A percentile compares a stretch with the other conserved stretches of the same genome.
Conservation (phyloP, 306 rosid species). For the Lupinus albus region DNA sequence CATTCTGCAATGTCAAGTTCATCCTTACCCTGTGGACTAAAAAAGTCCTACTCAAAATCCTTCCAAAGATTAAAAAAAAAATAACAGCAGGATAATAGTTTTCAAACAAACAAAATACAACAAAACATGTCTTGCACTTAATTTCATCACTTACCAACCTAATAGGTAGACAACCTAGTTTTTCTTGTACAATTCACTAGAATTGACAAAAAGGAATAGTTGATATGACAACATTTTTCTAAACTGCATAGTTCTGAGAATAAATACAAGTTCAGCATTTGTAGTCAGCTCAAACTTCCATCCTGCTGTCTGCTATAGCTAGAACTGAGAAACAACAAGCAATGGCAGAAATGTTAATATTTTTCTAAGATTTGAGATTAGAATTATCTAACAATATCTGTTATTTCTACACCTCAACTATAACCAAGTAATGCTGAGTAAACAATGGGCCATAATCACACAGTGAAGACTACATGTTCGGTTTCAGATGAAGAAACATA, state of each 20-base stretch:
- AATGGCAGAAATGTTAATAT: conserved; percentile 18
- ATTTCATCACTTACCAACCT: conserved; percentile 32
- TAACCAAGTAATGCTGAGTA: neutral
- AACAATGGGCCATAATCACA: neutral
- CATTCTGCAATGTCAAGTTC: conserved; percentile 34
- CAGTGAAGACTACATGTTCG: neutral
- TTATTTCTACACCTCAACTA: neutral
- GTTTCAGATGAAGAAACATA: neutral
- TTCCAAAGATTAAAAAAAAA: conserved; percentile 19
- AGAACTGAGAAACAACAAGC: conserved; percentile 43
- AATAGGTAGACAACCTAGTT: conserved; percentile 34
- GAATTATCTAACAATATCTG: neutral
- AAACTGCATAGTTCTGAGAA: neutral
- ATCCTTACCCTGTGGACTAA: conserved; percentile 29
- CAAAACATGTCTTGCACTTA: conserved; percentile 38
- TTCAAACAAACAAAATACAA: conserved; percentile 35
- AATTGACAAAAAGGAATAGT: conserved; percentile 43
- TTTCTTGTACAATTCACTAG: conserved; percentile 40
- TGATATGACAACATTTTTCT: conserved; percentile 39
- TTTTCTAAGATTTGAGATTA: neutral
- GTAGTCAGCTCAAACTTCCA: conserved; percentile 28
- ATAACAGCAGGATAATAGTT: conserved; percentile 12
- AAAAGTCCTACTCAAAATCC: conserved; percentile 34
- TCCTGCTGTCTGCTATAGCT: conserved; percentile 42
- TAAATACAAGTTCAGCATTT: neutral